Evolutionary conservation across 2,329 filamentous ascomycete species (phyloP).

Genomic region (Leptographium flavum): DNA sequence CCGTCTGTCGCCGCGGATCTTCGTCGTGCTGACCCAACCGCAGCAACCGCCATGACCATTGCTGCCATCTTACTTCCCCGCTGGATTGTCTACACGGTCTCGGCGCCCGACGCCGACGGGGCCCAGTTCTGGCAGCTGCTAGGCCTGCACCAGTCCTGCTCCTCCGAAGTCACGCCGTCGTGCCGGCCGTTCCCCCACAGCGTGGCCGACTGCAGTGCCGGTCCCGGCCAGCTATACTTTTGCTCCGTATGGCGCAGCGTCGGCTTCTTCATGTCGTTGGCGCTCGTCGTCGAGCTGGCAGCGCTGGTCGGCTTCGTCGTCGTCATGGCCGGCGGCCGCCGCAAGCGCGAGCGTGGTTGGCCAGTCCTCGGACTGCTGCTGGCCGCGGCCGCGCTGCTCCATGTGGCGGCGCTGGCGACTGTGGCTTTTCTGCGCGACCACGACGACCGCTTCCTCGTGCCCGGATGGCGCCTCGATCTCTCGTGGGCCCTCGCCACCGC

Average conservation of each 20-base stretch:
- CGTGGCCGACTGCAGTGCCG: slow-evolving; percentile 44
- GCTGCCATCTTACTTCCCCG: slow-evolving; percentile 52
- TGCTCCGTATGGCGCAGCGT: slow-evolving; percentile 85
- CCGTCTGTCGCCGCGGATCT: too few relatives aligned
- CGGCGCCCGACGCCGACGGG: slow-evolving; percentile 23
- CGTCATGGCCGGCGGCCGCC: slow-evolving; percentile 64
- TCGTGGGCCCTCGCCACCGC: slow-evolving; percentile 60
- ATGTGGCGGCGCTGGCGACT: slow-evolving; percentile 66
- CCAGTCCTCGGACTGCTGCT: slow-evolving; percentile 56
- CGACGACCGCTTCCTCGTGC: slow-evolving; percentile 66
- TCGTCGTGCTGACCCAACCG: not conserved
- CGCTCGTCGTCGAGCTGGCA: slow-evolving; percentile 68
- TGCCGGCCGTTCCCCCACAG: slow-evolving; percentile 56
- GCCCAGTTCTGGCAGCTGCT: slow-evolving; percentile 43
- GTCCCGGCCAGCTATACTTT: slow-evolving; percentile 49
- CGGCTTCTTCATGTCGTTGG: slow-evolving; percentile 77
- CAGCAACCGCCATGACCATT: slow-evolving; percentile 59
- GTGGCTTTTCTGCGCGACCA: slow-evolving; percentile 75
- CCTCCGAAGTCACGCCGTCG: slow-evolving; percentile 44
- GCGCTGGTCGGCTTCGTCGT: slow-evolving; percentile 67
- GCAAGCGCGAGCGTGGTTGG: slow-evolving; percentile 72
- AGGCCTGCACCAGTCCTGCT: slow-evolving; percentile 73
- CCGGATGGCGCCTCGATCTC: slow-evolving; percentile 66
- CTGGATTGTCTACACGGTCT: slow-evolving; percentile 54
- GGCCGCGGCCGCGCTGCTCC: slow-evolving; percentile 47